phyloP scores from a whole-genome alignment of 2,329 filamentous ascomycete species.

The Calonectria ilicicola region DNA sequence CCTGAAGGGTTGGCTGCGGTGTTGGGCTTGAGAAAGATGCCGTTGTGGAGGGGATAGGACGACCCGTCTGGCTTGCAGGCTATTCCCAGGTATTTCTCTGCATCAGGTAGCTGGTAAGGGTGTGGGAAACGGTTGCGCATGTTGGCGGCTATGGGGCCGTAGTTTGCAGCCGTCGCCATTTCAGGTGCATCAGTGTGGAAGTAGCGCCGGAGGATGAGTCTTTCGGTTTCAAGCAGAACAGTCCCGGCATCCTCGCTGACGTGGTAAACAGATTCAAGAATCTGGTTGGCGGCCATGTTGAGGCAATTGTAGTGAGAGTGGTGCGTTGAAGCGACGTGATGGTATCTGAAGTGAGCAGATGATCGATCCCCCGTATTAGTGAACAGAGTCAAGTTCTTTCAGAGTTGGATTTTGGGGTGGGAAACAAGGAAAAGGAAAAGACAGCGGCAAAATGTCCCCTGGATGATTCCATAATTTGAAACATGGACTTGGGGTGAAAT shows the following conservation, averaged over 20 bases:
- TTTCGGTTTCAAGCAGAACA: slow-evolving; percentile 46
- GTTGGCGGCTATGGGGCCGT: slow-evolving; percentile 49
- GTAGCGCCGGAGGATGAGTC: slow-evolving; percentile 56
- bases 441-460: neutral
- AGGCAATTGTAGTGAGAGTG: neutral
- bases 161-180: slow-evolving; percentile 51
- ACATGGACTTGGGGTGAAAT: neutral
- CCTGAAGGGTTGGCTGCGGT: slow-evolving; percentile 40
- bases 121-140: slow-evolving; percentile 60
- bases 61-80: slow-evolving; percentile 30
- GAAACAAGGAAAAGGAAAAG: neutral
- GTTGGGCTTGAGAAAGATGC: slow-evolving; percentile 49
- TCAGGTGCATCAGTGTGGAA: slow-evolving; percentile 51
- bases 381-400: neutral
- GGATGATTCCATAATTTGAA: neutral
- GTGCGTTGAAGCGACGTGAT: neutral
- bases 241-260: slow-evolving; percentile 44
- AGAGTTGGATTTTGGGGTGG: neutral
- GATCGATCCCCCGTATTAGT: neutral
- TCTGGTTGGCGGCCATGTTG: slow-evolving; percentile 28
- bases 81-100: slow-evolving; percentile 51
- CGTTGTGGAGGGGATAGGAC: slow-evolving; percentile 47
- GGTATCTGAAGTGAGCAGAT: neutral
- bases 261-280: slow-evolving; percentile 37
- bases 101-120: slow-evolving; percentile 58